These are phyloP conservation scores for Davidsoniella virescens DNA, from an alignment of 2,329 filamentous ascomycete species.

Conservation along the genomic window DNA sequence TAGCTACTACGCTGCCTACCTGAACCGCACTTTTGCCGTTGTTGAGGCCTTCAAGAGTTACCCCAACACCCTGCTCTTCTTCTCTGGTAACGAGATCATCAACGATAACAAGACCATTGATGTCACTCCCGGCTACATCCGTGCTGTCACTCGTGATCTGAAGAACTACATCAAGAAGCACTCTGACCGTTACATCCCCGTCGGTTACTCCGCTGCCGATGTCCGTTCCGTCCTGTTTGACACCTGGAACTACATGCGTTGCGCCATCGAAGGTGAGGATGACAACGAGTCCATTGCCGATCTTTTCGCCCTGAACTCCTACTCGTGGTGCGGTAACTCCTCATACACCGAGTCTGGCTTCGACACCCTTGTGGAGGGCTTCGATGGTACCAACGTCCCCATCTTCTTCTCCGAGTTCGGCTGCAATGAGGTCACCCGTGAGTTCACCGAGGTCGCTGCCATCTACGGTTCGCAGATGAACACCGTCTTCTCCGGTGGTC, in stretches of 20 bases:
- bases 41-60: conserved; percentile 52
- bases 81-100: conserved; percentile 67
- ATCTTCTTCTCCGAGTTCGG: conserved; percentile 74
- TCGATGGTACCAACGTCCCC: conserved; percentile 49
- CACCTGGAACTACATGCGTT: conserved; percentile 61
- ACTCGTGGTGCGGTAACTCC: conserved; percentile 54
- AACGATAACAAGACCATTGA: conserved; percentile 44
- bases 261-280: conserved; percentile 36
- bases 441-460: conserved; percentile 58
- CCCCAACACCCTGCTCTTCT: conserved; percentile 55
- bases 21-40: conserved; percentile 50
- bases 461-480: conserved; percentile 60
- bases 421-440: conserved; percentile 55
- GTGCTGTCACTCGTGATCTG: conserved; percentile 62
- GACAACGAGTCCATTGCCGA: conserved; percentile 49
- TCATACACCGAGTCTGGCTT: conserved; percentile 48
- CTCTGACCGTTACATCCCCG: conserved; percentile 50
- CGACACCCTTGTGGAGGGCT: conserved; percentile 45
- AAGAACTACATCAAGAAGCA: conserved; percentile 67
- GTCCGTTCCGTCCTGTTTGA: conserved; percentile 58
- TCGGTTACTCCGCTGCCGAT: conserved; percentile 69
- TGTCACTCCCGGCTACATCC: conserved; percentile 51
- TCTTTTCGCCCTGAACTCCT: conserved; percentile 59
- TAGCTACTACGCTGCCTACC: conserved; percentile 42
- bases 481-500: conserved; percentile 51